These are phyloP conservation scores for Lunularia cruciata DNA, from an alignment of 225 moss, liverwort and hornwort species.

Conservation along the genomic window DNA sequence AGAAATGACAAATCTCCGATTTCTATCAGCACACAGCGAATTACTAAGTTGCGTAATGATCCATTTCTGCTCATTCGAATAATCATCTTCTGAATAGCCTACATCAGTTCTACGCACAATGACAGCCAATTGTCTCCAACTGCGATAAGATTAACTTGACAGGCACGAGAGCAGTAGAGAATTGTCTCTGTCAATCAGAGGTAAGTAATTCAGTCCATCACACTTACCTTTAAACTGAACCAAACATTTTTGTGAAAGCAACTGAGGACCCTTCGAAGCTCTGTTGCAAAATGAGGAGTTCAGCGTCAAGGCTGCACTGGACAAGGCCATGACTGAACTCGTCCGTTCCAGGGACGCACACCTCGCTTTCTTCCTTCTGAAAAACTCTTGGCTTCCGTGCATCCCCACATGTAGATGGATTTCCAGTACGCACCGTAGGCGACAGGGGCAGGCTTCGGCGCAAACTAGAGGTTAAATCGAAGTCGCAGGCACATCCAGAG, in stretches of 20 bases:
- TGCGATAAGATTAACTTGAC: background rate
- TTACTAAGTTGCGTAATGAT: background rate
- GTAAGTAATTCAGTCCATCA: too few species aligned
- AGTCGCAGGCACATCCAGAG: too few species aligned
- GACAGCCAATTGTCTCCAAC: background rate
- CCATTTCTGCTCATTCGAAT: background rate
- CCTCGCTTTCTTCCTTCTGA: too few species aligned
- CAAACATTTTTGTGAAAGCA: conserved; percentile 11
- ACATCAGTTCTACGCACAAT: background rate
- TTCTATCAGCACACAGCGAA: background rate
- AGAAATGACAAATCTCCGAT: background rate
- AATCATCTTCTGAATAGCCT: background rate
- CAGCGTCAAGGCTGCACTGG: conserved; percentile 10
- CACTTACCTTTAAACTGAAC: conserved; percentile 33
- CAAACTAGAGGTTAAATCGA: too few species aligned
- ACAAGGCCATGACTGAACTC: conserved; percentile 19
- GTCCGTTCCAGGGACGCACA: too few species aligned
- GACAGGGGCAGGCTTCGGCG: too few species aligned
- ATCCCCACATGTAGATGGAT: too few species aligned
- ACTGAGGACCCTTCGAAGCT: background rate
- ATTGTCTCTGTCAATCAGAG: background rate
- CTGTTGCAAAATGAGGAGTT: background rate
- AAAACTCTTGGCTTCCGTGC: too few species aligned
- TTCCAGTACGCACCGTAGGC: too few species aligned
- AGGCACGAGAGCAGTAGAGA: background rate